Evolutionary conservation across 1,139 yeast genomes (phyloP), one percentile per base, ranked within the genome.

Genomic region (Suhomyces bolitotheri): DNA sequence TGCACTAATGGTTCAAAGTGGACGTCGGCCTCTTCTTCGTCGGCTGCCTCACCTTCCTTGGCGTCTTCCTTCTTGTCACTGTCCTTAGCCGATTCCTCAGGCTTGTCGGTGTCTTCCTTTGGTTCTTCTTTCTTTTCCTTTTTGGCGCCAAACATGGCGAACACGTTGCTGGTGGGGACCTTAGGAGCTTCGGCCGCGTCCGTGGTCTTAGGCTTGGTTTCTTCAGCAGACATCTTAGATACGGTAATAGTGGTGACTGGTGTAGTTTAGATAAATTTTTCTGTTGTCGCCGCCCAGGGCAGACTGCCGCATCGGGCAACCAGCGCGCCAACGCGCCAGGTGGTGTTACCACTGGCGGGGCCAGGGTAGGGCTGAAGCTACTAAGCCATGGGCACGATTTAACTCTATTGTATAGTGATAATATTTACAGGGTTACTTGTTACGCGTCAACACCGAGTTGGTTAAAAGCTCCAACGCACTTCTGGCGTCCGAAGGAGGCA

Each of bases 1-100:
- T 86, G 87, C 44, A 92, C 97, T 50, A 92, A 73, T 37, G 98
- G 98, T 69, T 92, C 97, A 55, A 92, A 94, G 64, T 92, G 96
- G 43, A 92, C 94, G 54, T 92, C 97, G 43, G 88, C 90, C 47
- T 88, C 87, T 62, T 87, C 97, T 56, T 85, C 92, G 16, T 76
- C 94, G 38, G 82, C 96, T 12, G 72, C 83, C n/a, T n/a, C n/a
- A 29, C 67, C 82, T 2, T 67, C 78, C 5, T 66, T 76, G 10
- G 55, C 58, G 25, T 55, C 51, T 14, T 51, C 52, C 29, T 63
- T 64, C 25, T 62, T 58, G 7, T 17, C 8, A 17, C 7, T 7
- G 15, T 28, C 21, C 21, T 28, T 28, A 17, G 25, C 25, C 24
- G 64, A 66, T 16, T 60, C 58, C 38, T 60, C 57, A 26, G 54